Percentiles rank a stretch among this genome's conserved stretches.
Conservation (phyloP, 2,329 filamentous ascomycete species). For the Colletotrichum sp. region DNA sequence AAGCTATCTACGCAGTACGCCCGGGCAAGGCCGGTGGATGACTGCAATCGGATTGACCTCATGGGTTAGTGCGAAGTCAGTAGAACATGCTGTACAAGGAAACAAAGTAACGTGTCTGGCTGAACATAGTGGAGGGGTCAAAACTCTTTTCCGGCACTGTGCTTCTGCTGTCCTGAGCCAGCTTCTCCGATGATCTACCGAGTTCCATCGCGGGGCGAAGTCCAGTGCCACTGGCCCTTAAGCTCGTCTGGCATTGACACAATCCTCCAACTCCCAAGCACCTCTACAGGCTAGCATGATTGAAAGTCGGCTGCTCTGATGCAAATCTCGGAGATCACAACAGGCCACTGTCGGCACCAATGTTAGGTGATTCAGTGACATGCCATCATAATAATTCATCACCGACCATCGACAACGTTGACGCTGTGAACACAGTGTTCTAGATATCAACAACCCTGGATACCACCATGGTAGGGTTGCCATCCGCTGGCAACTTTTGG, state of each 20-base stretch:
- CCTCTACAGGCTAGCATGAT: not conserved
- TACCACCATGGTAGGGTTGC: not conserved
- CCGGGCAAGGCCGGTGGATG: not conserved
- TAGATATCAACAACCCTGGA: not conserved
- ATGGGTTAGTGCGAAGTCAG: not conserved
- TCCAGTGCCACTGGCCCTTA: not conserved
- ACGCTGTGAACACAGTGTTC: not conserved
- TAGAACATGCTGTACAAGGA: not conserved
- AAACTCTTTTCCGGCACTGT: not conserved
- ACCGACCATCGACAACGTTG: not conserved
- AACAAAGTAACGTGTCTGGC: not conserved
- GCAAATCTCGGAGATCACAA: not conserved
- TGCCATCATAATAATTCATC: not conserved
- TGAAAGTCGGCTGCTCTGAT: not conserved
- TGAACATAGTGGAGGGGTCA: not conserved
- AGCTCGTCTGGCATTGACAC: not conserved
- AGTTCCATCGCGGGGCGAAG: not conserved
- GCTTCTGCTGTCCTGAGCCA: not conserved
- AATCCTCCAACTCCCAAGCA: not conserved
- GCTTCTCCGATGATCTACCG: constrained; percentile 19
- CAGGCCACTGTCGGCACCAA: not conserved
- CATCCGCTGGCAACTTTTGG: not conserved
- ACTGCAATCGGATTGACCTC: not conserved
- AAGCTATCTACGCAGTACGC: not conserved
- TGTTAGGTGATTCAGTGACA: not conserved